A percentile compares a stretch with the other conserved stretches of the same genome.
These are phyloP conservation scores for Chrysanthemum makinoi DNA, from an alignment of 129 eudicot species.

Conservation along the genomic window DNA sequence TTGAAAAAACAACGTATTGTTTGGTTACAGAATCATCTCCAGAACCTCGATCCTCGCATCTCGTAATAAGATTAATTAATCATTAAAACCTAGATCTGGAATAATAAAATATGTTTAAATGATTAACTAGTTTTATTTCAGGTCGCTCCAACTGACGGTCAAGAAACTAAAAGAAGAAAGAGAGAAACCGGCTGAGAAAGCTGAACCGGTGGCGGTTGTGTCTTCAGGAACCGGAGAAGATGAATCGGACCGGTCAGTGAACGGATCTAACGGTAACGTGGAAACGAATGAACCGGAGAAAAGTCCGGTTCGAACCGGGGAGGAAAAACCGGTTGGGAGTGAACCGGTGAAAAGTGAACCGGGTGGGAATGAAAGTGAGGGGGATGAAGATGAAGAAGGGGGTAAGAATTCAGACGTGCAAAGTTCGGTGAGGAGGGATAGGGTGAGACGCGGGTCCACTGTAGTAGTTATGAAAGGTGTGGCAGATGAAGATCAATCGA, in stretches of 20 bases:
- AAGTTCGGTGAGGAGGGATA: constrained; percentile 66
- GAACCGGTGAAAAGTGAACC: constrained; percentile 31
- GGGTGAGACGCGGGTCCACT: constrained; percentile 32
- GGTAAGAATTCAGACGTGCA: constrained; percentile 70
- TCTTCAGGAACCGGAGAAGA: constrained; percentile 15
- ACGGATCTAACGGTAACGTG: constrained; percentile 64
- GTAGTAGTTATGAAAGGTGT: constrained; percentile 1
- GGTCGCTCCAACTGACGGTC: constrained; percentile 83
- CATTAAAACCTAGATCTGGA: constrained; percentile 22
- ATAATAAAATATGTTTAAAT: neutral
- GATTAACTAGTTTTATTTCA: constrained; percentile 23
- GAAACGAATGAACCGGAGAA: constrained; percentile 17
- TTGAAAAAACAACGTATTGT: constrained; percentile 67
- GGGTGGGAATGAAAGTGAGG: constrained; percentile 34
- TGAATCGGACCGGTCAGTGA: constrained; percentile 45
- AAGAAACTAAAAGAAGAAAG: constrained; percentile 73
- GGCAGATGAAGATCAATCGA: constrained; percentile 36
- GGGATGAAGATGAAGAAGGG: constrained; percentile 53
- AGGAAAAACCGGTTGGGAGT: constrained; percentile 49
- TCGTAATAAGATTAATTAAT: constrained; percentile 43
- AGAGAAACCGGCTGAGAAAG: constrained; percentile 23
- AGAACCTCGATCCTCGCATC: constrained; percentile 81
- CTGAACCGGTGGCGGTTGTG: constrained; percentile 28
- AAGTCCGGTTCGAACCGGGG: constrained; percentile 29
- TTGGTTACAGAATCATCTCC: constrained; percentile 64